Base-by-base conservation (phyloP, 164 flowering plant genomes). In the Liquidambar formosana region DNA sequence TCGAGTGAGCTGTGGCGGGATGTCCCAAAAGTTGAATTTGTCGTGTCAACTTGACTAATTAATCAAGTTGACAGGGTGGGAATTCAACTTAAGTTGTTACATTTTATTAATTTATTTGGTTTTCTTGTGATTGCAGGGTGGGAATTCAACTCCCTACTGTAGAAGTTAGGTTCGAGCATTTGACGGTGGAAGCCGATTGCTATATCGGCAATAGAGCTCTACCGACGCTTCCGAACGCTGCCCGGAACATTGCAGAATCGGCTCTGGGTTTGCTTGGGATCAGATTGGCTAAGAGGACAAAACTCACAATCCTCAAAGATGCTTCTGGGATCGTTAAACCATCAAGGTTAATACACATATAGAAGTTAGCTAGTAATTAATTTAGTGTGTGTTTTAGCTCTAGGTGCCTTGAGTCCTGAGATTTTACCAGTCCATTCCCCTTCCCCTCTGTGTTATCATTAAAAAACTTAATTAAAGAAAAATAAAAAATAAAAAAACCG, bases 281-380 rank as follows among this genome's bases (percentile, higher is more conserved):
- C 48, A 73, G 71, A 4, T 47, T 83, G 52, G 89, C 94, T 8
- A 85, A 86, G 72, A 84, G 69, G 65, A 86, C 93, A 16, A 87
- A 86, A 26, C 83, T 93, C 51, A 91, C 89, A 8, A 89, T 94
- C 59, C 97, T 92, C 38, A 85, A 89, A 79, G 88, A 89, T 77
- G 89, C 71, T 57, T 86, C 91, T 44, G 99, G 99, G 14, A 87
- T 92, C 41, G 67, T 94, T 23, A 94, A 86, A 75, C 99, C 97
- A 23, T 83, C 94, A 51, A 92, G 97, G 98, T 86, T 56, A 65
- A 52, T 44, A 1, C 28, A 22, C 6, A 15, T 13, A n/a, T n/a
- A n/a, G n/a, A n/a, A n/a, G n/a, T n/a, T n/a, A n/a, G n/a, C n/a
- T n/a, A n/a, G n/a, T n/a, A n/a, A n/a, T n/a, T n/a, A n/a, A n/a